These are phyloP conservation scores for Sporisorium scitamineum DNA, from an alignment of 1,284 basidiomycete species.

Conservation along the genomic window DNA sequence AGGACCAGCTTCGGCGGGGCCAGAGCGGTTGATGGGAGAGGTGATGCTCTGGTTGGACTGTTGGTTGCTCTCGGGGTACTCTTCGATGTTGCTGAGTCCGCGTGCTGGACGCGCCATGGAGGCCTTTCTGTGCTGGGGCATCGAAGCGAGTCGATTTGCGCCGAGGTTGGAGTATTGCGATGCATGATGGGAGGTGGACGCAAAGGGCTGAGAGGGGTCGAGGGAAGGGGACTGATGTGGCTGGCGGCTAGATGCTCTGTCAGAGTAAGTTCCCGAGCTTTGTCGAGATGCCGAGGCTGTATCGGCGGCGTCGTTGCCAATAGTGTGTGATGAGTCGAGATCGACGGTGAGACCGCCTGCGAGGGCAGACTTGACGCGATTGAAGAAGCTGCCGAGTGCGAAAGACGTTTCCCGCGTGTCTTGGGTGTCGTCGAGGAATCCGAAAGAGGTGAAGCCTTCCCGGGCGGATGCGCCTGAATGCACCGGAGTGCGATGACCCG, in stretches of 20 bases:
- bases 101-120: slow-evolving; percentile 33
- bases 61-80: slow-evolving; percentile 37
- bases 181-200: slow-evolving; percentile 17
- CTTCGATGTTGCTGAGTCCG: slow-evolving; percentile 49
- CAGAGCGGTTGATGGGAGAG: slow-evolving; percentile 22
- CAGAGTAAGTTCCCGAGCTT: slow-evolving; percentile 23
- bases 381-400: slow-evolving; percentile 59
- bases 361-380: slow-evolving; percentile 61
- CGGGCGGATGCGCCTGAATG: background rate
- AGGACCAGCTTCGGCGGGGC: slow-evolving; percentile 13
- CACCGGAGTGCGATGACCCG: slow-evolving; percentile 4
- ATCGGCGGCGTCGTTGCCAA: background rate
- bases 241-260: slow-evolving; percentile 15
- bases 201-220: background rate
- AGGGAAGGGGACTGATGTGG: slow-evolving; percentile 4
- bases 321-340: background rate
- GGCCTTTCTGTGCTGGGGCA: slow-evolving; percentile 30
- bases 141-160: slow-evolving; percentile 22
- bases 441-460: slow-evolving; percentile 55
- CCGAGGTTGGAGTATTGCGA: background rate
- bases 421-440: slow-evolving; percentile 59
- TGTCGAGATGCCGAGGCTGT: slow-evolving; percentile 24
- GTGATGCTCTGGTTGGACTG: slow-evolving; percentile 1
- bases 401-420: slow-evolving; percentile 52
- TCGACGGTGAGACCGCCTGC: slow-evolving; percentile 18